Evolutionary conservation across 768 basidiomycete species (phyloP), one percentile per base, ranked within the genome.

Genomic region (Agaricus sinodeliciosus): DNA sequence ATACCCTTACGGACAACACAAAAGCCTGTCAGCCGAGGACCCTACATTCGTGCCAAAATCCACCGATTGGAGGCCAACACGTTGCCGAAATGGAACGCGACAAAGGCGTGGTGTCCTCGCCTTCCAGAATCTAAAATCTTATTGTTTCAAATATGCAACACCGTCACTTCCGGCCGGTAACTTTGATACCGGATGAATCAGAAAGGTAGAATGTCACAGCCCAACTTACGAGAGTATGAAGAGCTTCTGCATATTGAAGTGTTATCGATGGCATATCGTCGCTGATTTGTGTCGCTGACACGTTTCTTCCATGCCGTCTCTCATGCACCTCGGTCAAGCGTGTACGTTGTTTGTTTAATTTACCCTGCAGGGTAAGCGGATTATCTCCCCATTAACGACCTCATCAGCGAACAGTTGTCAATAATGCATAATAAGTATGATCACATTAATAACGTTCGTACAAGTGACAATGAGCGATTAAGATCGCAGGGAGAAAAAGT

Each of bases 401-500:
- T 7, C 31, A 31, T 8, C 7, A 31, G 11, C 31, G 1, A 39
- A 53, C 13, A 43, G 18, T 16, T 43, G 16, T 5, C 40, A 50
- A 46, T 45, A 47, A 53, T 53, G 49, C 49, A 53, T 53, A 46
- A 40, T 45, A 31, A 28, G 40, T 11, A 25, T 51, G 16, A 52
- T 27, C 40, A 45, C 51, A 53, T 40, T 18, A 28, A 22, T 22
- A 37, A 51, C 25, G 18, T 37, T 52, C 35, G 36, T 37, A 46
- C 51, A 40, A 28, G 4, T 46, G 26, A n/a, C 26, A 46, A 53
- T 53, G 45, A 53, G 25, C 45, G 44, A 53, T 34, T 42, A 48
- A 42, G 40, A 48, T 48, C 52, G 35, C 11, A 31, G 31, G 11
- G 31, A 31, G 31, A 31, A 31, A 31, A 31, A 43, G 16, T 18